Evolutionary conservation across 768 basidiomycete species (phyloP).

Genomic region (Suillus spraguei): DNA sequence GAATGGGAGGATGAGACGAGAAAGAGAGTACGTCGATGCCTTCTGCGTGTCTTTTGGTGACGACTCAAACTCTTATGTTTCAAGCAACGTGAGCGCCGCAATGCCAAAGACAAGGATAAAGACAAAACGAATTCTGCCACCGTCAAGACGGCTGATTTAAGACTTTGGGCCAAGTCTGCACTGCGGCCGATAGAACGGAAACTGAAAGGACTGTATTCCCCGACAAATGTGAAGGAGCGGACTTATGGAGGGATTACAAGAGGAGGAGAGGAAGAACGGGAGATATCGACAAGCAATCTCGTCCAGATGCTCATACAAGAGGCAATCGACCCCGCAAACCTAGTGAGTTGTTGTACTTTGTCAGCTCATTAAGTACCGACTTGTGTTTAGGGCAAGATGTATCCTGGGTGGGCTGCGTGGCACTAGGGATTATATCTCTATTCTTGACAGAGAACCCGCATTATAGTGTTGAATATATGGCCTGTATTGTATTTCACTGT

Average conservation of each 20-base stretch:
- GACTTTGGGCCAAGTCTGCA: conserved; percentile 70
- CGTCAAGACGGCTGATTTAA: conserved; percentile 56
- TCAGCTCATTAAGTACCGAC: conserved; percentile 13
- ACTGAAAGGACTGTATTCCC: conserved; percentile 68
- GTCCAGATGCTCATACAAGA: conserved; percentile 93
- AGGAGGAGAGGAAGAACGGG: conserved; percentile 34
- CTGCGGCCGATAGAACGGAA: conserved; percentile 85
- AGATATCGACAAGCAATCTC: conserved; percentile 78
- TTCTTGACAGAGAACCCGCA: background rate
- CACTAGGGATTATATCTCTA: conserved; percentile 40
- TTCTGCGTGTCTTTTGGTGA: background rate
- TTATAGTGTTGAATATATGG: background rate
- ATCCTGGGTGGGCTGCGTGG: conserved; percentile 89
- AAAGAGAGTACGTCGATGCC: conserved; percentile 47
- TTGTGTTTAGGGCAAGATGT: conserved; percentile 77
- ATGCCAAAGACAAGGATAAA: conserved; percentile 40
- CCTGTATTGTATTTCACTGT: background rate
- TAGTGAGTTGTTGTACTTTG: conserved; percentile 46
- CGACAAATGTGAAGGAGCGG: conserved; percentile 46
- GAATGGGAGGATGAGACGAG: conserved; percentile 91
- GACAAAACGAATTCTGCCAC: conserved; percentile 20
- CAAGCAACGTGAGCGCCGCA: background rate
- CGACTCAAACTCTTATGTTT: conserved; percentile 9
- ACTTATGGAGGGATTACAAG: conserved; percentile 26
- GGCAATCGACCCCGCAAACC: conserved; percentile 71